Conservation (phyloP, 179 eudicot species). For the Beta macrorhiza region DNA sequence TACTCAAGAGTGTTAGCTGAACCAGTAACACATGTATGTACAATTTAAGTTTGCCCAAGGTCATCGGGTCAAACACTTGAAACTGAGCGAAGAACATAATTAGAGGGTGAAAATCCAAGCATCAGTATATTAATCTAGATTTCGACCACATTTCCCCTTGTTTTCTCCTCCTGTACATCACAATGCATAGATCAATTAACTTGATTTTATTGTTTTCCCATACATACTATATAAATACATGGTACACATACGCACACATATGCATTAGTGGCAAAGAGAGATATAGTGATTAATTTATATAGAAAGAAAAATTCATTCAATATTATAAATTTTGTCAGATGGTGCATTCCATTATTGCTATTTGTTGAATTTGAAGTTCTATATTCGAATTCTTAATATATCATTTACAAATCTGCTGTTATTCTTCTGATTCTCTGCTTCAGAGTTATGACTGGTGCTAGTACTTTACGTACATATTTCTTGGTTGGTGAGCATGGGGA, state of each 20-base stretch:
- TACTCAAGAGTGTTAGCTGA: background rate
- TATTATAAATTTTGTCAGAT: background rate
- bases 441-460: too few species aligned
- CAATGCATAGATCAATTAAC: constrained; percentile 9
- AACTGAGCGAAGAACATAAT: constrained; percentile 76
- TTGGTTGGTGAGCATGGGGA: too few species aligned
- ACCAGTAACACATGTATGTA: constrained; percentile 19
- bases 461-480: too few species aligned
- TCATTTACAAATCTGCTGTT: too few species aligned
- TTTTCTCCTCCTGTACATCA: constrained; percentile 65
- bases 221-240: background rate
- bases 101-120: constrained; percentile 84
- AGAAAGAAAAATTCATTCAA: background rate
- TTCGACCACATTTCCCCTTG: constrained; percentile 48
- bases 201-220: background rate
- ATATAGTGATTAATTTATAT: background rate
- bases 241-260: background rate
- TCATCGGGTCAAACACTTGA: constrained; percentile 83
- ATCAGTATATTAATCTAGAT: constrained; percentile 75
- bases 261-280: background rate
- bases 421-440: too few species aligned
- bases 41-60: constrained; percentile 91
- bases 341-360: background rate
- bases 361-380: too few species aligned
- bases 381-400: too few species aligned